A percentile compares a stretch with the other conserved stretches of the same genome.
Conservation (phyloP, 176 grass and related monocot genomes). For the Musa acuminata region DNA sequence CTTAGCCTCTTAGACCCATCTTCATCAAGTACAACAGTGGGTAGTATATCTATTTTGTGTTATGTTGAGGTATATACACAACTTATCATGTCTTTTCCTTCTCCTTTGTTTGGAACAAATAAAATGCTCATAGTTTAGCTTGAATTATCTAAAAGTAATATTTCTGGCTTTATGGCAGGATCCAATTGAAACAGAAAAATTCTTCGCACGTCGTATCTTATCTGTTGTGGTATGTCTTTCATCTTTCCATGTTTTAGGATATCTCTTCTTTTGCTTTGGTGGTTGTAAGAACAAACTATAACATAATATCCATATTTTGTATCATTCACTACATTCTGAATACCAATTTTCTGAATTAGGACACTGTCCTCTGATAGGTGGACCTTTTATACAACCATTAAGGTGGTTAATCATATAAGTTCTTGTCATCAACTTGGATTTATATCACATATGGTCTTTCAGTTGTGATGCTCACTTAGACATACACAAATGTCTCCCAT, state of each 20-base stretch:
- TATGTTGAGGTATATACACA: slow-evolving; percentile 40
- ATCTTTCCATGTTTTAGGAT: slow-evolving; percentile 14
- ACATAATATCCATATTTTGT: not conserved
- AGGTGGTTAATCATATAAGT: no score
- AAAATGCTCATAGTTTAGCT: not conserved
- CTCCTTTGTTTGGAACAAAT: not conserved
- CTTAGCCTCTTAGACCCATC: slow-evolving; percentile 75
- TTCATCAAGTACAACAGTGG: slow-evolving; percentile 44
- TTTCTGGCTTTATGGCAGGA: slow-evolving; percentile 35
- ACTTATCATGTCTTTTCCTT: slow-evolving; percentile 2
- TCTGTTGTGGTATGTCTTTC: slow-evolving; percentile 56
- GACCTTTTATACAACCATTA: no score
- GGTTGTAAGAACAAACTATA: not conserved
- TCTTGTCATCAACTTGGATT: no score
- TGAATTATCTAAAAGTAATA: not conserved
- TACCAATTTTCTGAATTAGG: not conserved
- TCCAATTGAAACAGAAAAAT: slow-evolving; percentile 84
- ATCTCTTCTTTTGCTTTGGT: not conserved
- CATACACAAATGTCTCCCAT: no score
- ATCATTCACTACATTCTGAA: not conserved
- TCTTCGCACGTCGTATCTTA: slow-evolving; percentile 72
- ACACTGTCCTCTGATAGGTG: not conserved
- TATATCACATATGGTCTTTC: no score
- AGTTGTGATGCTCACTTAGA: no score
- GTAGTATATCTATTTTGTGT: slow-evolving; percentile 57